These are phyloP conservation scores for Knufia petricola DNA, from an alignment of 2,329 filamentous ascomycete genomes.

Conservation along the genomic window DNA sequence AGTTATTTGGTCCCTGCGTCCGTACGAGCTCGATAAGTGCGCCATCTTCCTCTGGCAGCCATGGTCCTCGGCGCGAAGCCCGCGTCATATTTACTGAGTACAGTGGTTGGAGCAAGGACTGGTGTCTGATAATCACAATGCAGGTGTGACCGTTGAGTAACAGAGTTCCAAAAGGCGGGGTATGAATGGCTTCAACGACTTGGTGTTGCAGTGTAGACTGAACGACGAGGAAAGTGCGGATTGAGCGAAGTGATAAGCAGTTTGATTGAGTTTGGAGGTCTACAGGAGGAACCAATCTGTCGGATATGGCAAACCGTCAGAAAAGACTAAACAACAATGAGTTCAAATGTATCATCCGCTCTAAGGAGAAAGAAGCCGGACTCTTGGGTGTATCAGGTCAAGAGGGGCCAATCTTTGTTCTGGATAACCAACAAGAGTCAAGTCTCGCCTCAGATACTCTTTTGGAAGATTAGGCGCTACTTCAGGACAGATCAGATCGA, in stretches of 20 bases:
- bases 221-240: background rate
- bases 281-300: no score
- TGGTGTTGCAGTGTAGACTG: background rate
- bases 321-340: no score
- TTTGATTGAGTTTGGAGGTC: no score
- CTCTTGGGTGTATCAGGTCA: no score
- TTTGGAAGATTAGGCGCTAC: background rate
- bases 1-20: constrained; percentile 68
- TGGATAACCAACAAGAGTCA: background rate
- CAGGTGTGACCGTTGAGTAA: no score
- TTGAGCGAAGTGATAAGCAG: no score
- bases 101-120: no score
- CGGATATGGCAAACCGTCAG: no score
- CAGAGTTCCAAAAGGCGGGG: no score
- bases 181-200: background rate
- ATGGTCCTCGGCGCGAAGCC: constrained; percentile 65
- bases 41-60: constrained; percentile 68
- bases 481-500: background rate
- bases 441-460: background rate
- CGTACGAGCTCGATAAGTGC: constrained; percentile 61
- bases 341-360: no score
- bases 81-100: constrained; percentile 29
- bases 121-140: no score
- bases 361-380: no score
- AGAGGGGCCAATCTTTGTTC: background rate